A percentile compares a stretch with the other conserved stretches of the same genome.
phyloP scores from a whole-genome alignment of 495 filamentous ascomycete genomes.

The Astrothelium subdiscretum region DNA sequence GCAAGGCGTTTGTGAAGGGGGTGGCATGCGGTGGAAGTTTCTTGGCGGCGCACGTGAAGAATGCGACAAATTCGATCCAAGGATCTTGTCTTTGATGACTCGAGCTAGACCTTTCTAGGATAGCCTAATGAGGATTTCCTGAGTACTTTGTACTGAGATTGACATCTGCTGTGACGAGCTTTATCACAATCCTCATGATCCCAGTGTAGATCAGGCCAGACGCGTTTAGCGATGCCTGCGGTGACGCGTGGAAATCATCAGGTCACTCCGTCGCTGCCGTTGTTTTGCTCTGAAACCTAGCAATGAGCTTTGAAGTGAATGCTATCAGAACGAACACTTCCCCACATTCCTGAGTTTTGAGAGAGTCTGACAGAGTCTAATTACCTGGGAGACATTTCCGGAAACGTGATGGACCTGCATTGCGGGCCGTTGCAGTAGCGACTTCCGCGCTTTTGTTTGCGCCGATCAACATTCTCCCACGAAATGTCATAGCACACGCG shows the following conservation, averaged over 20 bases:
- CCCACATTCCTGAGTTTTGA: neutral
- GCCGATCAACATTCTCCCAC: neutral
- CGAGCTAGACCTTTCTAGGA: too few species aligned
- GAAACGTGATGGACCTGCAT: neutral
- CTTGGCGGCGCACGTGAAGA: neutral
- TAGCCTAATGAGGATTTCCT: too few species aligned
- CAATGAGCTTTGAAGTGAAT: neutral
- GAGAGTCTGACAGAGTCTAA: neutral
- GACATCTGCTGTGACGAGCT: too few species aligned
- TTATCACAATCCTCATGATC: too few species aligned
- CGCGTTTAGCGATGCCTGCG: too few species aligned
- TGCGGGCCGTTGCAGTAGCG: neutral
- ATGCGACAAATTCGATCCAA: neutral
- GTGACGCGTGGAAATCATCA: too few species aligned
- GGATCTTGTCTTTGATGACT: neutral
- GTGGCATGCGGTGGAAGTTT: conserved; percentile 32
- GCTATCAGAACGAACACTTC: neutral
- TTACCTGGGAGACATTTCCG: neutral
- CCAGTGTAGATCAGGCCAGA: neutral
- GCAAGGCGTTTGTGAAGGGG: conserved; percentile 51
- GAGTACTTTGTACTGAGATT: too few species aligned
- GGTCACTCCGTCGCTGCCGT: too few species aligned
- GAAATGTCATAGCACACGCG: neutral
- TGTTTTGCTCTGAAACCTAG: neutral
- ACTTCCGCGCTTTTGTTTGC: neutral